Percentiles rank a stretch among this genome's conserved stretches.
phyloP scores from a whole-genome alignment of 257 asterid species.

The Plantago ovata region DNA sequence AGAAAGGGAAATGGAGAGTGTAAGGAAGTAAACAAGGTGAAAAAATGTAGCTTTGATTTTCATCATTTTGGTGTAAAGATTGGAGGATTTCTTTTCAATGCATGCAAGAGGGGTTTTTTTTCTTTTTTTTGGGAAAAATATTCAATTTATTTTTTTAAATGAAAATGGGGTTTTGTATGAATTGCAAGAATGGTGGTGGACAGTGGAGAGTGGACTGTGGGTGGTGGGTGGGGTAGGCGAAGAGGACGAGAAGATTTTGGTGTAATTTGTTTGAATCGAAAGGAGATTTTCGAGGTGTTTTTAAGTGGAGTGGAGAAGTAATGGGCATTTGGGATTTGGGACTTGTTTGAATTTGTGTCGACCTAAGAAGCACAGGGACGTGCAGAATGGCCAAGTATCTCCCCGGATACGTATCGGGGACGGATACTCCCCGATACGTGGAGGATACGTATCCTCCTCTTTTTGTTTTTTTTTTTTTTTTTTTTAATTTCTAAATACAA shows the following conservation, averaged over 20 bases:
- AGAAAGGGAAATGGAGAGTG: constrained; percentile 31
- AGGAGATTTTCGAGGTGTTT: constrained; percentile 36
- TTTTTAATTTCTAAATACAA: no score
- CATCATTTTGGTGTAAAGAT: constrained; percentile 23
- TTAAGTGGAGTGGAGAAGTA: constrained; percentile 9
- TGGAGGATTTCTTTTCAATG: constrained; percentile 30
- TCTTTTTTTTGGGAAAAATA: no score
- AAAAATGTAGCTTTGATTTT: constrained; percentile 19
- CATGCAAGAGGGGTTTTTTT: constrained; percentile 8
- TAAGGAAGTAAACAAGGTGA: constrained; percentile 31
- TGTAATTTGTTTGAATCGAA: constrained; percentile 37
- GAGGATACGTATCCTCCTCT: no score
- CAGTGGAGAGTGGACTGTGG: neutral
- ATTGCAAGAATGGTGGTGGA: neutral
- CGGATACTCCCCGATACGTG: no score
- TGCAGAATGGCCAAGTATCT: no score
- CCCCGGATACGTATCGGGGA: no score
- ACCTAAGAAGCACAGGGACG: no score
- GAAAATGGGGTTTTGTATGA: neutral
- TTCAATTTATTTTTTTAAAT: constrained; percentile 12
- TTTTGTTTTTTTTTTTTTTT: no score
- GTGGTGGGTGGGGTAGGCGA: constrained; percentile 20
- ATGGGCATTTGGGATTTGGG: constrained; percentile 17
- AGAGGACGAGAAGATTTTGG: constrained; percentile 29
- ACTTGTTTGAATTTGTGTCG: constrained; percentile 36